Evolutionary conservation across 495 filamentous ascomycete genomes (phyloP).

Genomic region (Talaromyces ruber): DNA sequence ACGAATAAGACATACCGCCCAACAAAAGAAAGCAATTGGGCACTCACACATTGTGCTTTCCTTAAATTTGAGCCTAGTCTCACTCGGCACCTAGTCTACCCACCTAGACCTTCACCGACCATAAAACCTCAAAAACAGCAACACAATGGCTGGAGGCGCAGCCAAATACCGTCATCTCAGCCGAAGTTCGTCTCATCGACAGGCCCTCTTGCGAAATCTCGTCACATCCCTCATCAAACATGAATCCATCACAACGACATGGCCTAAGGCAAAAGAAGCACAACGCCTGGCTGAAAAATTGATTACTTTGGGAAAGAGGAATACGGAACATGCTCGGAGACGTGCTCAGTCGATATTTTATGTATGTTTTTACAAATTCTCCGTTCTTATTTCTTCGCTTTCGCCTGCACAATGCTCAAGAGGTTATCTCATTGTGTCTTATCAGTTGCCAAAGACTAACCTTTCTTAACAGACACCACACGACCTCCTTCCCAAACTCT

Average conservation of each 20-base stretch:
- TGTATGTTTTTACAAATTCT: conserved; percentile 44
- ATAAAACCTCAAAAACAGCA: neutral
- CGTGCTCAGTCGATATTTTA: conserved; percentile 69
- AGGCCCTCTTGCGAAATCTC: conserved; percentile 90
- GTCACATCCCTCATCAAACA: conserved; percentile 91
- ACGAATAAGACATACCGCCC: neutral
- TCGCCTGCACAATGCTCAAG: neutral
- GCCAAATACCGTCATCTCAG: conserved; percentile 80
- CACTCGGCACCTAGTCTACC: neutral
- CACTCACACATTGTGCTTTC: neutral
- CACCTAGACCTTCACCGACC: neutral
- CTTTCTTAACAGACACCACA: conserved; percentile 45
- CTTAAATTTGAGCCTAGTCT: neutral
- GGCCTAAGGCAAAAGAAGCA: conserved; percentile 93
- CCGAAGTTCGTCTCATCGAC: conserved; percentile 75
- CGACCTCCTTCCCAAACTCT: conserved; percentile 73
- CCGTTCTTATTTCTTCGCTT: neutral
- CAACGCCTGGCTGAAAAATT: conserved; percentile 88
- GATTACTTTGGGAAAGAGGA: conserved; percentile 85
- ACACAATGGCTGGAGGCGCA: conserved; percentile 72
- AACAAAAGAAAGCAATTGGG: neutral
- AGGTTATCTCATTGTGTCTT: too few species aligned
- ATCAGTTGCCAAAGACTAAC: neutral
- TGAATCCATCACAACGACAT: conserved; percentile 90
- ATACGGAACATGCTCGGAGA: conserved; percentile 64